Conservation (phyloP, 2,329 filamentous ascomycete genomes). For the Penicillium vulpinum region DNA sequence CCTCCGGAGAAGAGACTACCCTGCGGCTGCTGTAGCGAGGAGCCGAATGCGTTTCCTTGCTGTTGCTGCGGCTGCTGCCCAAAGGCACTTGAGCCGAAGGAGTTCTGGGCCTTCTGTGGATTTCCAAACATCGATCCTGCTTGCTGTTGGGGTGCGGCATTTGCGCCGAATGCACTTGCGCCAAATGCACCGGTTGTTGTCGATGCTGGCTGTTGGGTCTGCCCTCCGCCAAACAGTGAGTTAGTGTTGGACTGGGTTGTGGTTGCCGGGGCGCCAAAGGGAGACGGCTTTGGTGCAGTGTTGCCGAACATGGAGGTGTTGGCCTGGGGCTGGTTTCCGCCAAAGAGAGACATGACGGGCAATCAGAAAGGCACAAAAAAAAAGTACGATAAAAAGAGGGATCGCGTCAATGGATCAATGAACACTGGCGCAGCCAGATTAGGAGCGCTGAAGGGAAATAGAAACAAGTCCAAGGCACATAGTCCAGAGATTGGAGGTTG, state of each 20-base stretch:
- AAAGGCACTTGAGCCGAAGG: conserved; percentile 9
- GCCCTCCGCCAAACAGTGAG: conserved; percentile 34
- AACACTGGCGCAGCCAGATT: background rate
- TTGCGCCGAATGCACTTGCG: conserved; percentile 25
- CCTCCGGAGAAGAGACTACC: conserved; percentile 31
- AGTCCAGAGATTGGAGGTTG: conserved; percentile 1
- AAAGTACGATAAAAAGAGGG: conserved; percentile 13
- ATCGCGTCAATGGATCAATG: conserved; percentile 1
- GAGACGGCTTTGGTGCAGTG: conserved; percentile 35
- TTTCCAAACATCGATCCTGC: conserved; percentile 32
- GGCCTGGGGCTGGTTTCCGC: conserved; percentile 24
- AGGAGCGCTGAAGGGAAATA: background rate
- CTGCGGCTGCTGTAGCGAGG: conserved; percentile 26
- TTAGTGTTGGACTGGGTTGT: conserved; percentile 27
- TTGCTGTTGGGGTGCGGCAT: conserved; percentile 32
- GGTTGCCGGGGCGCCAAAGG: conserved; percentile 39
- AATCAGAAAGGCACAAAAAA: conserved; percentile 15
- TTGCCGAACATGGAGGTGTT: conserved; percentile 29
- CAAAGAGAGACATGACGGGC: conserved; percentile 43
- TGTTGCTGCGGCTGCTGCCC: conserved; percentile 29
- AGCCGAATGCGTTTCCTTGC: conserved; percentile 28
- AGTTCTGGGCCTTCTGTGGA: conserved; percentile 18
- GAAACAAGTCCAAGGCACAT: conserved; percentile 10
- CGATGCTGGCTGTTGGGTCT: conserved; percentile 25
- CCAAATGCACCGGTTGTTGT: conserved; percentile 19